Evolutionary conservation across 2,329 filamentous ascomycete species (phyloP), one percentile per base, ranked within the genome.

Genomic region (Myriosclerotinia scirpicola): DNA sequence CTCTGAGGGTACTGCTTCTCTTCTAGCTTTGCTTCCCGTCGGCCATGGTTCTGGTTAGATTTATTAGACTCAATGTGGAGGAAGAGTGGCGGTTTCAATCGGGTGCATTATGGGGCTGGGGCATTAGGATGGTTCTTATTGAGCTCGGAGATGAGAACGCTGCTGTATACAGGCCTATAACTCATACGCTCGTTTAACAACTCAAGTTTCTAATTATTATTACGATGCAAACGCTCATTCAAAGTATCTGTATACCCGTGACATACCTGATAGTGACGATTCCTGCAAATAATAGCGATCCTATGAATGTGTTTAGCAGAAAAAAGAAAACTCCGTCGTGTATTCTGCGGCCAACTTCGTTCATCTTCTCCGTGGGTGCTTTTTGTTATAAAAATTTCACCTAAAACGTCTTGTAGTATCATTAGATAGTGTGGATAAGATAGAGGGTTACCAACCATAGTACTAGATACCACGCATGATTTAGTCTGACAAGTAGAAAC

Each of bases 121-220:
- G 12, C 20, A 46, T 22, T n/a, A 7, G 17, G 11, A 34, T 22
- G 26, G 20, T n/a, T n/a, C 20, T 22, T 46, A 14, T 8, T 59
- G 55, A 59, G 55, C 55, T 59, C 26, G 30, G 55, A 36, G 26
- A n/a, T 59, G 46, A 17, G 26, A 44, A 59, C 12, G 42, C 42
- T 59, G 55, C 55, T 46, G 42, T 40, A 46, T 46, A 59, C 55
- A 34, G 55, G 30, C 46, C 46, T 59, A 34, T 59, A 59, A 26
- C n/a, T 59, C 46, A 59, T 46, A 46, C 55, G 40, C 55, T 59
- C 55, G 26, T 46, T 59, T 46, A 36, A 36, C 26, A 46, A 34
- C 40, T 34, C 42, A 7, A 46, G 36, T 15, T 46, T 22, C 34
- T 59, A 59, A 59, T 59, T 40, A 46, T n/a, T n/a, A 46, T 34